Evolutionary conservation across 2,329 filamentous ascomycete genomes (phyloP).

Genomic region (Penicillium janthinellum): DNA sequence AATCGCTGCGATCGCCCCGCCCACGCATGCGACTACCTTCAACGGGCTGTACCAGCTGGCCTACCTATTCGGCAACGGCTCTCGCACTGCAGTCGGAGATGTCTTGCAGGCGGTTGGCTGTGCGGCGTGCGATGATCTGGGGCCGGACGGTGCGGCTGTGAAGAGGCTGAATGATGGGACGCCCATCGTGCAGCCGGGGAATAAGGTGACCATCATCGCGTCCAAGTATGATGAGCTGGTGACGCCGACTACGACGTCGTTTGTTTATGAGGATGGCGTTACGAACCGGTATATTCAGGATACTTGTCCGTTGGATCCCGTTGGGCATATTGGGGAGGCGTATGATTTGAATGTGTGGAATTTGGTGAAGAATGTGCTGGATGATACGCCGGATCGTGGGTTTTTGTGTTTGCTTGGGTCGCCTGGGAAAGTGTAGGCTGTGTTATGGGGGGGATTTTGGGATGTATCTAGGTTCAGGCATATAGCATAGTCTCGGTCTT

Average conservation of each 20-base stretch:
- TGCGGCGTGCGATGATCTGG: constrained; percentile 38
- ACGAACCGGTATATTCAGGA: constrained; percentile 38
- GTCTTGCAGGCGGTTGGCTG: constrained; percentile 35
- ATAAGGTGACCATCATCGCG: constrained; percentile 38
- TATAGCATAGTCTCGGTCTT: not conserved
- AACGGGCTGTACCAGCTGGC: constrained; percentile 34
- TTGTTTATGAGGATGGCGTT: constrained; percentile 37
- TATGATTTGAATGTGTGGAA: constrained; percentile 45
- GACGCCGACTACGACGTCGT: constrained; percentile 35
- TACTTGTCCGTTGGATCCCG: constrained; percentile 35
- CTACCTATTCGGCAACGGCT: constrained; percentile 30
- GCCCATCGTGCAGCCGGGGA: constrained; percentile 39
- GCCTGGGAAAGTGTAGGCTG: constrained; percentile 25
- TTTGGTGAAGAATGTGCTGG: constrained; percentile 40
- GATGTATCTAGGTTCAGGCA: not conserved
- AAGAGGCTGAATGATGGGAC: constrained; percentile 35
- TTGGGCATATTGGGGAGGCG: constrained; percentile 42
- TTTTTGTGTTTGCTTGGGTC: constrained; percentile 35
- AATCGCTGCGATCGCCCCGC: constrained; percentile 41
- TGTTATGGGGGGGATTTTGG: not conserved
- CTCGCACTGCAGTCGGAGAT: constrained; percentile 25
- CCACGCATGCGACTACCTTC: constrained; percentile 38
- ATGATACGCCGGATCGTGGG: constrained; percentile 28
- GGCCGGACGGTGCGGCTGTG: constrained; percentile 32
- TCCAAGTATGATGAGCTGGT: constrained; percentile 40